phyloP scores from a whole-genome alignment of 495 filamentous ascomycete species.

The Rhypophila decipiens region DNA sequence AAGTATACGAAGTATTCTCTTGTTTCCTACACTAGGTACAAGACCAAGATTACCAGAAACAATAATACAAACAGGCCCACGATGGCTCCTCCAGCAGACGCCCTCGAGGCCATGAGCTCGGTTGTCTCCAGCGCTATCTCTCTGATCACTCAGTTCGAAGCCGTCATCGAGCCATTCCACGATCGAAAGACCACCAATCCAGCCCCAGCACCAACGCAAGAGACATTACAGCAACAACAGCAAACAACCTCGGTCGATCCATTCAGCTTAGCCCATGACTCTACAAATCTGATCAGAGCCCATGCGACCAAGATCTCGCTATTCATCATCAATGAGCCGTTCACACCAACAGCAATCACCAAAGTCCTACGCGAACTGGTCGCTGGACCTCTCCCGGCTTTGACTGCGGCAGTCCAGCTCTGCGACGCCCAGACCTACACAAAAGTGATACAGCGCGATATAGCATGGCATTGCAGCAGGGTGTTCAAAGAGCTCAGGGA shows the following conservation, averaged over 20 bases:
- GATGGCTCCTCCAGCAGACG: slow-evolving; percentile 16
- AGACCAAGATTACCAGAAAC: too few species aligned
- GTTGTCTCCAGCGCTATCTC: slow-evolving; percentile 16
- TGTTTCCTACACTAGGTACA: too few species aligned
- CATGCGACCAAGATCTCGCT: slow-evolving; percentile 84
- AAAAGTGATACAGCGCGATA: slow-evolving; percentile 49
- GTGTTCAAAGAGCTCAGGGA: slow-evolving; percentile 41
- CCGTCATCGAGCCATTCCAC: slow-evolving; percentile 20
- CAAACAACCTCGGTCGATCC: slow-evolving; percentile 31
- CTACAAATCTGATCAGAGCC: slow-evolving; percentile 62
- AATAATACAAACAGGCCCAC: background rate
- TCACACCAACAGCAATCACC: slow-evolving; percentile 67
- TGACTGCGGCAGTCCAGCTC: slow-evolving; percentile 62
- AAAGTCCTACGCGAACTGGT: slow-evolving; percentile 61
- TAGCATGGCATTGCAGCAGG: slow-evolving; percentile 37
- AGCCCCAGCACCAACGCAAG: background rate
- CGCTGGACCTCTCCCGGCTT: slow-evolving; percentile 58
- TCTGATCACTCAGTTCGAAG: slow-evolving; percentile 34
- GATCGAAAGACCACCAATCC: slow-evolving; percentile 1
- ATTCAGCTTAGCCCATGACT: slow-evolving; percentile 54
- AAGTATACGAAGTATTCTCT: too few species aligned
- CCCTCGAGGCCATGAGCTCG: slow-evolving; percentile 16
- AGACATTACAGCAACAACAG: slow-evolving; percentile 1
- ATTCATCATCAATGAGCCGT: slow-evolving; percentile 75
- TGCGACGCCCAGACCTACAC: slow-evolving; percentile 55